Evolutionary conservation across 148 eudicot genomes (phyloP).

Genomic region (Silene conica): DNA sequence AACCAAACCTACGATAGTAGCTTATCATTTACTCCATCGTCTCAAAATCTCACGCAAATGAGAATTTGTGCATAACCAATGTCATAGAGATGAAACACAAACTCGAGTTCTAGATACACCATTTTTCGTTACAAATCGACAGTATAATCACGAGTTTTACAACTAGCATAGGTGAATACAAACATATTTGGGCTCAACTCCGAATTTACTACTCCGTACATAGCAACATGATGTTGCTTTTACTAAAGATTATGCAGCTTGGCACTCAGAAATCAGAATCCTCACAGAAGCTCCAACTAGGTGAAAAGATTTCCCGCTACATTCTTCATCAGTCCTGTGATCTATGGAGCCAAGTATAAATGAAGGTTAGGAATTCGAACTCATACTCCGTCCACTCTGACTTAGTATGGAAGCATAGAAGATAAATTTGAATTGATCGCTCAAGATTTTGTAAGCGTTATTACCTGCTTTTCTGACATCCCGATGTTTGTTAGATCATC

Average conservation of each 20-base stretch:
- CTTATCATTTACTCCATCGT: too few species aligned
- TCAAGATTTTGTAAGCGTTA: not conserved
- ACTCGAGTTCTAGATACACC: too few species aligned
- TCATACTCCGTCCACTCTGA: not conserved
- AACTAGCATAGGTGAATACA: not conserved
- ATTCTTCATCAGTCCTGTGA: slow-evolving; percentile 25
- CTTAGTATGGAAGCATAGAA: too few species aligned
- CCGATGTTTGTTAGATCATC: slow-evolving; percentile 73
- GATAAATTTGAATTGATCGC: too few species aligned
- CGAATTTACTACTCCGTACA: too few species aligned
- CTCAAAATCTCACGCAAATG: too few species aligned
- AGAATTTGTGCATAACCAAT: too few species aligned
- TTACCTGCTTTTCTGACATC: slow-evolving; percentile 74
- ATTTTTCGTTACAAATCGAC: too few species aligned
- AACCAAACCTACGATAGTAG: too few species aligned
- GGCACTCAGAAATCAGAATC: too few species aligned
- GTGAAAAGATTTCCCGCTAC: slow-evolving; percentile 24
- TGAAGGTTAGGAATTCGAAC: not conserved
- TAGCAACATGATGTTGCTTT: too few species aligned
- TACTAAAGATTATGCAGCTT: not conserved
- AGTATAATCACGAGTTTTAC: not conserved
- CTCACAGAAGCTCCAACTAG: not conserved
- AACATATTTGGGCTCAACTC: not conserved
- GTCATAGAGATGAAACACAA: too few species aligned
- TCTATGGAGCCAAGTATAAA: slow-evolving; percentile 5